Evolutionary conservation across 1,139 yeast species (phyloP), one percentile per base, ranked within the genome.

Genomic region (Candida buenavistaensis): DNA sequence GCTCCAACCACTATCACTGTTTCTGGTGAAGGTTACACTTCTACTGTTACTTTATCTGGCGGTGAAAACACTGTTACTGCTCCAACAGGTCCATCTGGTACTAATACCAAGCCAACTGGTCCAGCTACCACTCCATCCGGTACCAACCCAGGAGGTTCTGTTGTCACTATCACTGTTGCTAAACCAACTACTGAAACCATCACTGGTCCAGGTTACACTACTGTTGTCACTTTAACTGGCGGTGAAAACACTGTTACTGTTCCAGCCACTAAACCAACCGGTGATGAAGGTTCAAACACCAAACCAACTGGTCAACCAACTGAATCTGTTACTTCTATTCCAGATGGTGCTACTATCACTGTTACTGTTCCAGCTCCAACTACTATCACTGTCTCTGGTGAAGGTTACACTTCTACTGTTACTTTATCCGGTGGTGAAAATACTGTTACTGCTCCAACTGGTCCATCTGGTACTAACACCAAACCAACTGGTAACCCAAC

Each of bases 151-250:
- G 24, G 13, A 3, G 30, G 22, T 2, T 19, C 30, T 19, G 30
- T 22, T 19, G 31, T 23, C n/a, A 32, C 35, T 22, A 26, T 24
- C 13, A 20, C 31, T 21, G 35, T 21, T 16, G 15, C 31, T 7
- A 3, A 26, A 7, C n/a, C 23, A 10, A 30, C 33, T 14, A 24
- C 28, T 10, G 19, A 23, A 17, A 30, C 33, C 9, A 17, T 30
- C 16, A 24, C 14, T 17, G 14, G 6, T 11, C 23, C 27, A 19
- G 33, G 33, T 9, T 23, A 7, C 24, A 13, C 33, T 13, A 17
- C 27, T 5, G 19, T 17, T 9, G 23, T 30, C 5, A 23, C 33
- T 13, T 30, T 30, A 14, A 30, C 33, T 30, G 13, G 9, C 5
- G 33, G 33, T 30, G n/a, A 9, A 6, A 30, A 30, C 14, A 17